These are phyloP conservation scores for Solanum virginianum DNA, from an alignment of 257 asterid species.

Conservation along the genomic window DNA sequence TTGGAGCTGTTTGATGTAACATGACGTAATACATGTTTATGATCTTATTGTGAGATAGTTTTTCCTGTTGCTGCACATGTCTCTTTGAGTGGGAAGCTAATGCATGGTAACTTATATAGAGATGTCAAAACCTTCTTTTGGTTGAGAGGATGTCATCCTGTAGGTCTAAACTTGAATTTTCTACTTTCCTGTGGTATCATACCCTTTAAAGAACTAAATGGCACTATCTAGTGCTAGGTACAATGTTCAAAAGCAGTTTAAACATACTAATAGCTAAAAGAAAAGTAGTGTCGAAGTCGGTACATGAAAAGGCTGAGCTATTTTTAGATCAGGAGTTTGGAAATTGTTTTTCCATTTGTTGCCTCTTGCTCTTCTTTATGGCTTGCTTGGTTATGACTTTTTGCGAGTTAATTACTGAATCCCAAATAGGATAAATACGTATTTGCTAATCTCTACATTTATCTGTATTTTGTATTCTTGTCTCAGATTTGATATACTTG, in stretches of 20 bases:
- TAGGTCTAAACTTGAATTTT: not conserved
- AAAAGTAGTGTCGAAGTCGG: not conserved
- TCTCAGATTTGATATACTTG: not conserved
- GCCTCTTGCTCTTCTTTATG: not conserved
- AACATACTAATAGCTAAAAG: not conserved
- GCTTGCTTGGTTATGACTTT: not conserved
- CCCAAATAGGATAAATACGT: not conserved
- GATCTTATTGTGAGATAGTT: not conserved
- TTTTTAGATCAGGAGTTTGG: not conserved
- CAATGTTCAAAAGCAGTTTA: not conserved
- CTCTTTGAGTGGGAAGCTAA: not conserved
- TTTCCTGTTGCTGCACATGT: not conserved
- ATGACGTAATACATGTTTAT: not conserved
- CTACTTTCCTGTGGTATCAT: not conserved
- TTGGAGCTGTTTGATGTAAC: not conserved
- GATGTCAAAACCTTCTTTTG: not conserved
- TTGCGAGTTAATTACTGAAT: not conserved
- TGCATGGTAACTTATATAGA: not conserved
- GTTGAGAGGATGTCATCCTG: not conserved
- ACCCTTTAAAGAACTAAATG: not conserved
- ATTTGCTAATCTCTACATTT: not conserved
- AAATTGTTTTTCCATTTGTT: not conserved
- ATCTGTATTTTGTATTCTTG: not conserved
- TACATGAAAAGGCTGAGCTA: not conserved
- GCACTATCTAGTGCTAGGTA: not conserved